phyloP scores from a whole-genome alignment of 1,284 basidiomycete species.

The Somion occarium region DNA sequence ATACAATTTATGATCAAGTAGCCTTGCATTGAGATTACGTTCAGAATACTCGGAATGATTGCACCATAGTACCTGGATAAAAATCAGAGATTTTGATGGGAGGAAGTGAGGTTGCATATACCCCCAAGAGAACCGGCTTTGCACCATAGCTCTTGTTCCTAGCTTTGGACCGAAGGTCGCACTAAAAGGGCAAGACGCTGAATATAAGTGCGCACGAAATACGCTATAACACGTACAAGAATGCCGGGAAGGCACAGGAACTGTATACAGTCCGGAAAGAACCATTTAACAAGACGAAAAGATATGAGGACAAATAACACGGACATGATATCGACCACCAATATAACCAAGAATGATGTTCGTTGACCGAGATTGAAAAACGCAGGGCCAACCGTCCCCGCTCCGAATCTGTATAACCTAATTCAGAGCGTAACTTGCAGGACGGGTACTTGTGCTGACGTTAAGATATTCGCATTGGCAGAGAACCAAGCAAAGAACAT shows the following conservation, averaged over 20 bases:
- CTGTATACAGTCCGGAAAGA: conserved; percentile 16
- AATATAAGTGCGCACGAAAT: not conserved
- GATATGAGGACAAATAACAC: conserved; percentile 17
- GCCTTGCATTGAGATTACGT: conserved; percentile 60
- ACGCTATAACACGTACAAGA: conserved; percentile 40
- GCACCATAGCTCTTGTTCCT: conserved; percentile 61
- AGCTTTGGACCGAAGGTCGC: conserved; percentile 58
- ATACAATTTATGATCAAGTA: conserved; percentile 73
- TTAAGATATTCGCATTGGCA: conserved; percentile 55
- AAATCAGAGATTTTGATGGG: not conserved
- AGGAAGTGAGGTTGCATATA: conserved; percentile 13
- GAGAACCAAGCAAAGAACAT: conserved; percentile 68
- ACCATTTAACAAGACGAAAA: conserved; percentile 3
- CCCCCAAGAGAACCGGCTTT: conserved; percentile 54
- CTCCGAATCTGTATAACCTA: conserved; percentile 35
- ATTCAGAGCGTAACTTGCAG: no score
- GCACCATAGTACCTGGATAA: conserved; percentile 54
- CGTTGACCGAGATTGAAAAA: conserved; percentile 53
- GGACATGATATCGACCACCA: conserved; percentile 53
- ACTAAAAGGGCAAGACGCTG: conserved; percentile 22
- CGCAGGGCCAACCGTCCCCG: conserved; percentile 55
- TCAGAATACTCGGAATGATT: conserved; percentile 59
- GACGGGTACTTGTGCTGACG: no score
- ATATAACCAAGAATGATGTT: conserved; percentile 45
- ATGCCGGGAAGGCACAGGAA: conserved; percentile 35